Conservation (phyloP, 805 yeast species). For the Lachancea nothofagi region DNA sequence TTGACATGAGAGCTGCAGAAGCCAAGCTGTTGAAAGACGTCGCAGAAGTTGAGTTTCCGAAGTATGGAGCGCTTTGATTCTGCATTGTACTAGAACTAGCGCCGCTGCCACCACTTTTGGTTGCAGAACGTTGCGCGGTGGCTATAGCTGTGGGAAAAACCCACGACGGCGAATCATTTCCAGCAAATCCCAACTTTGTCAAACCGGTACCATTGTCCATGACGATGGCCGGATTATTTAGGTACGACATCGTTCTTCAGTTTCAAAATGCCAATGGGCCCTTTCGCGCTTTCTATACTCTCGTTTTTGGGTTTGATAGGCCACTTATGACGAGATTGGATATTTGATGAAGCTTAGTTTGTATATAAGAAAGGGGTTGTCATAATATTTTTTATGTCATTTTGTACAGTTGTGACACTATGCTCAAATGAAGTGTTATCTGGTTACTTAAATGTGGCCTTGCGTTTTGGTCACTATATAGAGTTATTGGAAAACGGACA, state of each 20-base stretch:
- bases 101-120: conserved; percentile 31
- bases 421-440: too few species aligned
- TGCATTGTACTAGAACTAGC: conserved; percentile 16
- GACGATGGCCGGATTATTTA: conserved; percentile 87
- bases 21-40: conserved; percentile 30
- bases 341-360: too few species aligned
- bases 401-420: too few species aligned
- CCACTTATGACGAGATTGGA: neutral
- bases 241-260: conserved; percentile 45
- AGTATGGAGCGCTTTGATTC: conserved; percentile 20
- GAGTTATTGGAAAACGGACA: too few species aligned
- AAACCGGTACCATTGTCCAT: conserved; percentile 99
- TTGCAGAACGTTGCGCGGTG: conserved; percentile 49
- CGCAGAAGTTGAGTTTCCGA: conserved; percentile 35
- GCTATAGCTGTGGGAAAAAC: conserved; percentile 94
- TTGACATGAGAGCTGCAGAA: conserved; percentile 26
- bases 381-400: too few species aligned
- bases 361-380: too few species aligned
- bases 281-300: neutral
- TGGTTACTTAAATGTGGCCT: too few species aligned
- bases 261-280: neutral
- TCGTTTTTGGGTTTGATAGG: neutral
- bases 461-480: too few species aligned
- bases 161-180: conserved; percentile 96
- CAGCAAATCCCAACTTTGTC: conserved; percentile 97